These are phyloP conservation scores for Barbarea vulgaris DNA, from an alignment of 345 rosid genomes.

Conservation along the genomic window DNA sequence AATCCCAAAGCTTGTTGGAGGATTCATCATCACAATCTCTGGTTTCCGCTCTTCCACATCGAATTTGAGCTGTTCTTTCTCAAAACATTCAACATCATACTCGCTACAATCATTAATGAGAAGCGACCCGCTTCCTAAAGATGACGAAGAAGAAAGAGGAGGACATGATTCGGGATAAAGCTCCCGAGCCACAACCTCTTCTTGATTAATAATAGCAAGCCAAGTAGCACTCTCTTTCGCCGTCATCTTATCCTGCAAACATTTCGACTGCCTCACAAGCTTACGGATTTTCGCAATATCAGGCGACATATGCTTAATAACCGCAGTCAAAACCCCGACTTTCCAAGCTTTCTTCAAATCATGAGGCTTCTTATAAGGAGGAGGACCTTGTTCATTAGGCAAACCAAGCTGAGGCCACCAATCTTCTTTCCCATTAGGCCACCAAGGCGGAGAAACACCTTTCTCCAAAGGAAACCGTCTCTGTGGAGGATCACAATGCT, in stretches of 20 bases:
- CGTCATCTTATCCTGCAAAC: slow-evolving; percentile 91
- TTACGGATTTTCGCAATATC: slow-evolving; percentile 71
- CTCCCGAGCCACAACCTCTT: slow-evolving; percentile 63
- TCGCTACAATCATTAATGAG: slow-evolving; percentile 58
- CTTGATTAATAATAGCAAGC: slow-evolving; percentile 73
- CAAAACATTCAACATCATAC: slow-evolving; percentile 67
- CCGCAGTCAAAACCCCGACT: slow-evolving; percentile 76
- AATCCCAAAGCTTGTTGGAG: slow-evolving; percentile 38
- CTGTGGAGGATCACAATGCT: slow-evolving; percentile 85
- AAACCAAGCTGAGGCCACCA: slow-evolving; percentile 80
- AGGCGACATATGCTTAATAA: slow-evolving; percentile 82
- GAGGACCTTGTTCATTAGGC: slow-evolving; percentile 70
- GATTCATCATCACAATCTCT: slow-evolving; percentile 42
- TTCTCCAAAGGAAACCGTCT: slow-evolving; percentile 84
- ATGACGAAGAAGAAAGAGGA: slow-evolving; percentile 37
- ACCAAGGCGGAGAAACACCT: slow-evolving; percentile 87
- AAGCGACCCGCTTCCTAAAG: slow-evolving; percentile 57
- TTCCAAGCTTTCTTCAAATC: slow-evolving; percentile 90
- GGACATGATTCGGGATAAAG: slow-evolving; percentile 66
- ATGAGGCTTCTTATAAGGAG: slow-evolving; percentile 87
- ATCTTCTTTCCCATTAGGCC: slow-evolving; percentile 77
- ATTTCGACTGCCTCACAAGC: slow-evolving; percentile 84
- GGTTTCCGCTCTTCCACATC: slow-evolving; percentile 58
- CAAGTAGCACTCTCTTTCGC: slow-evolving; percentile 89
- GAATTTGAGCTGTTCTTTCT: slow-evolving; percentile 42